Conservation (phyloP, 345 rosid species). For the Pistacia atlantica region DNA sequence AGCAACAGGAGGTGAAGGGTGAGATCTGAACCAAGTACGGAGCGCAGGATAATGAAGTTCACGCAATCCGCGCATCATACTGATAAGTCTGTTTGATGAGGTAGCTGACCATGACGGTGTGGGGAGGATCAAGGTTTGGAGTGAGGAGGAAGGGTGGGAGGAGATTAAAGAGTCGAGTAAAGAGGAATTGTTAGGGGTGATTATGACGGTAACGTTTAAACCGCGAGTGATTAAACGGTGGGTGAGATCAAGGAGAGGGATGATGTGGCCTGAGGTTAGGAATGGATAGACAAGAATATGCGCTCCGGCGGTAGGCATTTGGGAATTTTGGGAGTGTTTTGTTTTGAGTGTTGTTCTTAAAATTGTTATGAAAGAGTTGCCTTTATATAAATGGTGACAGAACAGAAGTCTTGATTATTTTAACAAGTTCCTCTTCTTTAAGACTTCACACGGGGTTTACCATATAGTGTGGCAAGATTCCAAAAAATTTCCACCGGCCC, state of each 20-base stretch:
- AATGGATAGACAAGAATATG: conserved; percentile 63
- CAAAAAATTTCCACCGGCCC: too few species aligned
- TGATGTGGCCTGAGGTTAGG: conserved; percentile 62
- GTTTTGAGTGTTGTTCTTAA: neutral
- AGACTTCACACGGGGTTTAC: too few species aligned
- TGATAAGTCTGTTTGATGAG: neutral
- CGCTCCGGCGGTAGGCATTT: conserved; percentile 17
- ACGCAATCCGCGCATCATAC: conserved; percentile 28
- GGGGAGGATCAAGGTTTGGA: conserved; percentile 38
- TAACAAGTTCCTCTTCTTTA: too few species aligned
- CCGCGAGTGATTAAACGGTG: conserved; percentile 47
- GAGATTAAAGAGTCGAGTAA: conserved; percentile 45
- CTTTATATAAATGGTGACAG: neutral
- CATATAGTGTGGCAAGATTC: too few species aligned
- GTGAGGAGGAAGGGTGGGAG: conserved; percentile 29
- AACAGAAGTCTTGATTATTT: neutral
- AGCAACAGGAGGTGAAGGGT: conserved; percentile 53
- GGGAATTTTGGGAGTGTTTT: neutral
- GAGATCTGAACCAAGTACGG: conserved; percentile 44
- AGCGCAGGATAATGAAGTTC: conserved; percentile 44
- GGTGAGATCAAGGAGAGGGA: conserved; percentile 72
- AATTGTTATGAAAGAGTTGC: neutral
- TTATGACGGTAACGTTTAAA: conserved; percentile 43
- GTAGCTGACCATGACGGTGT: conserved; percentile 1
- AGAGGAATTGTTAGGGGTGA: conserved; percentile 45